These are phyloP conservation scores for Phytophthora pinifolia DNA, from an alignment of 352 stramenopile species.

Conservation along the genomic window DNA sequence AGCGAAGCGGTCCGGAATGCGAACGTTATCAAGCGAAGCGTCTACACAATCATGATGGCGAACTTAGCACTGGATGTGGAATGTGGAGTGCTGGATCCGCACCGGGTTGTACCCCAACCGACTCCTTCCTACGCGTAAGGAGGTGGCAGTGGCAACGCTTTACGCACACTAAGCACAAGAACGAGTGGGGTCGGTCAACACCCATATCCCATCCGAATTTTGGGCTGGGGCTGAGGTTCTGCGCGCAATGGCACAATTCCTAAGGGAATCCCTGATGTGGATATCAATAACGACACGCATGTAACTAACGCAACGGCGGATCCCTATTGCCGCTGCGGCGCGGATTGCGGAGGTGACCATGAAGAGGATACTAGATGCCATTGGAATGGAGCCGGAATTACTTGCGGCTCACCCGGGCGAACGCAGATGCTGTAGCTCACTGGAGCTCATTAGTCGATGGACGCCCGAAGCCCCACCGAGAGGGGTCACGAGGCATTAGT, in stretches of 20 bases:
- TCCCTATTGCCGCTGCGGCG: too few species aligned
- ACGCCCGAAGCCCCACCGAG: too few species aligned
- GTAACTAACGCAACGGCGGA: too few species aligned
- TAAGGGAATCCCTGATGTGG: slow-evolving; percentile 1
- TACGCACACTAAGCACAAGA: slow-evolving; percentile 1
- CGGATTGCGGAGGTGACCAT: too few species aligned
- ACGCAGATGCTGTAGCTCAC: too few species aligned
- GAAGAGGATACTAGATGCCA: too few species aligned
- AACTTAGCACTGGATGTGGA: slow-evolving; percentile 1
- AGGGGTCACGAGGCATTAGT: too few species aligned
- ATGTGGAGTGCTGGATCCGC: slow-evolving; percentile 1
- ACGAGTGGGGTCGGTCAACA: too few species aligned
- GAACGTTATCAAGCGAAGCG: background rate
- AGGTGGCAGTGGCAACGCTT: background rate
- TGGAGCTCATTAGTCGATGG: too few species aligned
- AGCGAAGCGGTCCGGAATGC: background rate
- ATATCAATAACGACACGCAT: too few species aligned
- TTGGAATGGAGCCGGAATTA: too few species aligned
- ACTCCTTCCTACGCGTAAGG: background rate
- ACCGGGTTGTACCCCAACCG: background rate
- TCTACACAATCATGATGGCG: slow-evolving; percentile 7
- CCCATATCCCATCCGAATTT: background rate
- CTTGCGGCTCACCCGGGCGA: too few species aligned
- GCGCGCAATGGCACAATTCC: slow-evolving; percentile 7
- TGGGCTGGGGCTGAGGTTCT: slow-evolving; percentile 5